phyloP scores from a whole-genome alignment of 352 stramenopile species.

The Pythium diclinum region DNA sequence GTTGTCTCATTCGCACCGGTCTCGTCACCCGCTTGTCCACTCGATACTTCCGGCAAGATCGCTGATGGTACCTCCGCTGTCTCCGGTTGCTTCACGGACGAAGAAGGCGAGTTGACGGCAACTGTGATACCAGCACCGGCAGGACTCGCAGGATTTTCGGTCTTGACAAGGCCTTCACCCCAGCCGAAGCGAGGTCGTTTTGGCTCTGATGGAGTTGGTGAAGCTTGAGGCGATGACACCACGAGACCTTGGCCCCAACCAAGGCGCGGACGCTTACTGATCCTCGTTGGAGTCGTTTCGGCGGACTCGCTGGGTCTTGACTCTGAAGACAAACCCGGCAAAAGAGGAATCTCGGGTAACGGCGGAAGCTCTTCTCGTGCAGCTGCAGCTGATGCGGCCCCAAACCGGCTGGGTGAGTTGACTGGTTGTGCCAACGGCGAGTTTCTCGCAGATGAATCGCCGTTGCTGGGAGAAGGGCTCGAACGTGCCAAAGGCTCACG shows the following conservation, averaged over 20 bases:
- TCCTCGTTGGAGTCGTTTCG: constrained; percentile 44
- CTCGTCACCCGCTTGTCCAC: not conserved
- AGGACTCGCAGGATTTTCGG: constrained; percentile 20
- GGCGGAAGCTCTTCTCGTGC: constrained; percentile 53
- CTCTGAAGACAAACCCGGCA: constrained; percentile 8
- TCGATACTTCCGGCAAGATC: not conserved
- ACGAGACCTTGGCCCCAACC: constrained; percentile 85
- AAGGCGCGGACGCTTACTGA: constrained; percentile 58
- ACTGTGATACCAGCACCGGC: not conserved
- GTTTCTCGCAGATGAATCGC: constrained; percentile 1
- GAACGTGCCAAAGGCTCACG: constrained; percentile 14
- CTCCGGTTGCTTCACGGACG: not conserved
- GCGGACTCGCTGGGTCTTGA: constrained; percentile 18
- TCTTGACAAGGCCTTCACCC: constrained; percentile 69
- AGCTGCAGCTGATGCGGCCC: not conserved
- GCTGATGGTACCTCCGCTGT: not conserved
- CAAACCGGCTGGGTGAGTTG: constrained; percentile 11
- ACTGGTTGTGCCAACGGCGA: not conserved
- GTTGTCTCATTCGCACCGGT: not conserved
- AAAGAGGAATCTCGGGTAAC: constrained; percentile 58
- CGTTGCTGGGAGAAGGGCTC: constrained; percentile 2
- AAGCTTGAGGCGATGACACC: constrained; percentile 30
- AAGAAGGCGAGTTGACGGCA: not conserved
- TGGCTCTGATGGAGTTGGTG: constrained; percentile 36
- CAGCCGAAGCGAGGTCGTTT: constrained; percentile 82